Base-by-base conservation (phyloP, 345 rosid genomes). In the Brassica carinata region DNA sequence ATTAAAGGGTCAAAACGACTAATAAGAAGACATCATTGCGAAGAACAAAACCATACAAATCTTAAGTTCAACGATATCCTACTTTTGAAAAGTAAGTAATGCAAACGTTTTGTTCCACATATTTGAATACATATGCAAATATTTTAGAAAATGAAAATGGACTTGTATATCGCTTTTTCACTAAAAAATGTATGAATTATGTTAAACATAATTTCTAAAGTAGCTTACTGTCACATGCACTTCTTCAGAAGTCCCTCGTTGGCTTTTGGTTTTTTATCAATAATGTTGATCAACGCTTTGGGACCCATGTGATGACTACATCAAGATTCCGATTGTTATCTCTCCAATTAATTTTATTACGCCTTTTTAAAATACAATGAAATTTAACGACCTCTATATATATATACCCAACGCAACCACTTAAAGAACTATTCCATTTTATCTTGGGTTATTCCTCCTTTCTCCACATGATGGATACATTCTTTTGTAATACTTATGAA, bases 271-370 rank as follows among this genome's bases (percentile, higher is more conserved):
- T 51, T 26, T 67, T 48, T 8, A 53, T 1, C 36, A 45, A 66
- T 26, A 63, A 64, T 53, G 59, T 71, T 59, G 34, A 76, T 81
- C 81, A 77, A 77, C 84, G 74, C 71, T 48, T 15, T 61, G 77
- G 84, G 84, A 48, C 78, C 77, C 81, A 82, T 72, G 38, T 77
- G 78, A 72, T 77, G 81, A 77, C 81, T 45, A 67, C 59, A 82
- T 72, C 84, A 77, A 82, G 78, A 81, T 82, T 82, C 84, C 78
- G 68, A 80, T 64, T 64, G 31, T 80, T 51, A 74, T 70, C 63
- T 29, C 64, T 40, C 65, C 77, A 59, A 81, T 59, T 72, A 77
- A 11, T 81, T 64, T 67, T 23, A 27, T 57, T 64, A 57, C 3
- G 31, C 13, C 3, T 57, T 64, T 55, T 63, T 65, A 3, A 51